A percentile compares a stretch with the other conserved stretches of the same genome.
phyloP scores from a whole-genome alignment of 306 rosid genomes.

The Argentina anserina region DNA sequence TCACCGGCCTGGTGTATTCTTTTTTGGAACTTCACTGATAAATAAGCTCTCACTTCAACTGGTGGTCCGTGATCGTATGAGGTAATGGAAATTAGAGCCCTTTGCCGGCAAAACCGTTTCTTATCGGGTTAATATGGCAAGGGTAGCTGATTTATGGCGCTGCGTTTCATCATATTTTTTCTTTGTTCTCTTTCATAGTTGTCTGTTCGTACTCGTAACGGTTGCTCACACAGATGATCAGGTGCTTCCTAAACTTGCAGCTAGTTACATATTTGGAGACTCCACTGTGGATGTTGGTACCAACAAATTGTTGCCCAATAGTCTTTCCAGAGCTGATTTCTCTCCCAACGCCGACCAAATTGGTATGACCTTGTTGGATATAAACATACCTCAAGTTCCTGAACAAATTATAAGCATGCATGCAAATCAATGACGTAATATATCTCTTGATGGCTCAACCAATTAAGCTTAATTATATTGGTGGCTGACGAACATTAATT shows the following conservation, averaged over 20 bases:
- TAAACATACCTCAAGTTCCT: not conserved
- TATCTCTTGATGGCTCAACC: no score
- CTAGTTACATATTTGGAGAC: slow-evolving; percentile 54
- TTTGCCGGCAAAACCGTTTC: not conserved
- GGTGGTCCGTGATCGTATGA: no score
- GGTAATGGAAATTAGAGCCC: no score
- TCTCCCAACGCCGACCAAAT: slow-evolving; percentile 40
- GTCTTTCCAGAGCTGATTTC: slow-evolving; percentile 35
- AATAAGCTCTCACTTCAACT: not conserved
- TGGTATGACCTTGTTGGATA: slow-evolving; percentile 19
- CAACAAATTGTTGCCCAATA: slow-evolving; percentile 23
- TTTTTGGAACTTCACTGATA: not conserved
- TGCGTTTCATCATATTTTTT: not conserved
- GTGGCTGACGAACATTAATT: no score
- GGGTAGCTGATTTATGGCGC: not conserved
- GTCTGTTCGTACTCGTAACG: not conserved
- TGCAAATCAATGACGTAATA: no score
- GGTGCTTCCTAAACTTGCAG: not conserved
- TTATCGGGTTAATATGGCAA: not conserved
- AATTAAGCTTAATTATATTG: no score
- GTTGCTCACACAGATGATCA: not conserved
- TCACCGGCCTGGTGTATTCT: not conserved
- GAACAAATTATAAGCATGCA: not conserved
- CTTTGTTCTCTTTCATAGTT: not conserved
- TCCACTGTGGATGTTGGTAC: slow-evolving; percentile 54